phyloP scores from a whole-genome alignment of 305 asterid genomes.

The Fraxinus sp. region DNA sequence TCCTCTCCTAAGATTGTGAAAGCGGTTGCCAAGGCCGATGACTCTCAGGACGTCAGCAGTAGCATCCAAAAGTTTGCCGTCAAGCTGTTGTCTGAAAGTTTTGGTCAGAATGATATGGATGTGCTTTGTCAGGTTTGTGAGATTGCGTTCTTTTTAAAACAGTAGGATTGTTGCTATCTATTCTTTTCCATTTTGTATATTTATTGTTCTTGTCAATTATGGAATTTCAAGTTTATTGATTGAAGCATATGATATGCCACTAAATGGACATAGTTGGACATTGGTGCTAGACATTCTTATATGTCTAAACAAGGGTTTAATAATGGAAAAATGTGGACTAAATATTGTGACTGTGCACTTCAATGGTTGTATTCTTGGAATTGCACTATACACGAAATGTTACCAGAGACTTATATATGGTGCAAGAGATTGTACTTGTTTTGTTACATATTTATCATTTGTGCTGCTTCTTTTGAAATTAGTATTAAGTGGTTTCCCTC shows the following conservation, averaged over 20 bases:
- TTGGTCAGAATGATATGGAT: conserved; percentile 72
- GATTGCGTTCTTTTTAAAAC: neutral
- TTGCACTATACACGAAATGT: neutral
- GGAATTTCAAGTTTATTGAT: neutral
- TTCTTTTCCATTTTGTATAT: conserved; percentile 6
- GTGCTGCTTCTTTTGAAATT: conserved; percentile 6
- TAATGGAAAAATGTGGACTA: neutral
- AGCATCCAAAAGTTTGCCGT: conserved; percentile 76
- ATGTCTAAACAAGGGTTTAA: neutral
- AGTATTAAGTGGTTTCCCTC: neutral
- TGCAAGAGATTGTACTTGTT: conserved; percentile 6
- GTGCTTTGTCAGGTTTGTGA: conserved; percentile 79
- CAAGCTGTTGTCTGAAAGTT: conserved; percentile 71
- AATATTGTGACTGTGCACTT: neutral
- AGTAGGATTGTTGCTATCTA: neutral
- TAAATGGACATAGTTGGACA: neutral
- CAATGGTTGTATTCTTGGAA: neutral
- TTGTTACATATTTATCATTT: neutral
- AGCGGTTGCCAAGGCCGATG: conserved; percentile 70
- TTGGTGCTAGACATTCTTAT: conserved; percentile 3
- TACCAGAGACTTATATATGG: neutral
- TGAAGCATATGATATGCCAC: conserved; percentile 2
- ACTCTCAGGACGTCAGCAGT: conserved; percentile 50
- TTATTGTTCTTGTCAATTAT: conserved; percentile 1
- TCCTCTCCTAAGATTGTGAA: conserved; percentile 50